A percentile compares a stretch with the other conserved stretches of the same genome.
These are phyloP conservation scores for Talaromyces thailandensis DNA, from an alignment of 495 filamentous ascomycete genomes.

Conservation along the genomic window DNA sequence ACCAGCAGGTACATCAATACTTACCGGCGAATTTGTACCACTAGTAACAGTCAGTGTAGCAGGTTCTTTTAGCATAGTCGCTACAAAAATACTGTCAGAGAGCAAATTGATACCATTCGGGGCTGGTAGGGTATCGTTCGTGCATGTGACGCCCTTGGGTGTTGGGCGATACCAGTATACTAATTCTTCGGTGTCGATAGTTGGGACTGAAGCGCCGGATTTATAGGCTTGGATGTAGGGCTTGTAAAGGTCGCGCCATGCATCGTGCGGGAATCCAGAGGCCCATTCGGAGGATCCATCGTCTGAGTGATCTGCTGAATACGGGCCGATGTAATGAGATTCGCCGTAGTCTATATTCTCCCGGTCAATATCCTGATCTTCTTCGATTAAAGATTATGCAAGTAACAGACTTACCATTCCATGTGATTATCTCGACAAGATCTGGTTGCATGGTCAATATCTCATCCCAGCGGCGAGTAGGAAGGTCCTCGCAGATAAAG, in stretches of 20 bases:
- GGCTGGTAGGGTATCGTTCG: slow-evolving; percentile 43
- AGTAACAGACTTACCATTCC: slow-evolving; percentile 32
- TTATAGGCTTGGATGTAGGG: slow-evolving; percentile 51
- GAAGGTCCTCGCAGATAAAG: slow-evolving; percentile 35
- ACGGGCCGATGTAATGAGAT: slow-evolving; percentile 41
- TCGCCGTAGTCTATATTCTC: slow-evolving; percentile 45
- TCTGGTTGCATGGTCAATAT: slow-evolving; percentile 36
- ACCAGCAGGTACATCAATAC: slow-evolving; percentile 25
- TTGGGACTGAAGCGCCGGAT: slow-evolving; percentile 30
- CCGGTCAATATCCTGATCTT: neutral
- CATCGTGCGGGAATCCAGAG: slow-evolving; percentile 42
- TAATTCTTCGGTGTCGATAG: slow-evolving; percentile 33
- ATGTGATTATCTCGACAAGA: slow-evolving; percentile 52
- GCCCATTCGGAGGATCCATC: slow-evolving; percentile 51
- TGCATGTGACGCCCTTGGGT: slow-evolving; percentile 22
- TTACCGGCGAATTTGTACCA: slow-evolving; percentile 35
- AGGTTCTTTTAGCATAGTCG: slow-evolving; percentile 38
- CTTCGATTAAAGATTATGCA: neutral
- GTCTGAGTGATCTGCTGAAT: slow-evolving; percentile 39
- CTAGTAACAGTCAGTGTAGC: slow-evolving; percentile 38
- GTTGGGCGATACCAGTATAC: slow-evolving; percentile 38
- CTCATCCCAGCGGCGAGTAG: slow-evolving; percentile 43
- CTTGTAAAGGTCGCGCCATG: slow-evolving; percentile 30
- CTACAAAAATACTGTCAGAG: slow-evolving; percentile 44
- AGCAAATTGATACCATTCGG: slow-evolving; percentile 40